Conservation (phyloP, 1,284 basidiomycete species). For the Boletus subluridellus region DNA sequence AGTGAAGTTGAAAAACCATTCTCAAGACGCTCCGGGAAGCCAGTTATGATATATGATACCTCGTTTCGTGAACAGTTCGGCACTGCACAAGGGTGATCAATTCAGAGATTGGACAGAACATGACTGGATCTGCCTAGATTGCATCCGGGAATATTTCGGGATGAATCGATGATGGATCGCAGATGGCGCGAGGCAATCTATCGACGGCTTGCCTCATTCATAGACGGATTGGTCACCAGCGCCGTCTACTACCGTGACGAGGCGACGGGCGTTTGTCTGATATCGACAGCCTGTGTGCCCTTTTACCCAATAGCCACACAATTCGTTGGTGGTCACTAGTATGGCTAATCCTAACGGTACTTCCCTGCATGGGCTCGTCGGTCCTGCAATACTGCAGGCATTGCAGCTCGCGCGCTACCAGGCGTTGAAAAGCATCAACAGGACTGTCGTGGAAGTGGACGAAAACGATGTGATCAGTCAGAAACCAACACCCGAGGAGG, state of each 20-base stretch:
- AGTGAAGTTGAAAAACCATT: constrained; percentile 8
- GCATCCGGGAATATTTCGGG: constrained; percentile 6
- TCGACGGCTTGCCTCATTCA: too few relatives aligned
- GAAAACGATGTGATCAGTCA: constrained; percentile 14
- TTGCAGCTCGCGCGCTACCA: constrained; percentile 17
- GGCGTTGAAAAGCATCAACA: neutral
- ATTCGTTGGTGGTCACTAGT: too few relatives aligned
- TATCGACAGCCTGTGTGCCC: too few relatives aligned
- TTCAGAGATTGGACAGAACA: constrained; percentile 9
- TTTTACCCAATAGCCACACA: too few relatives aligned
- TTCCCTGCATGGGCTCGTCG: constrained; percentile 5
- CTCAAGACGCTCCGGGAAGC: neutral
- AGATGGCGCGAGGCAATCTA: too few relatives aligned
- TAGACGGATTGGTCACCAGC: too few relatives aligned
- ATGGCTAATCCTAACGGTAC: neutral
- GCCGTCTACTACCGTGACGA: too few relatives aligned
- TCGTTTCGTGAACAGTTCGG: constrained; percentile 16
- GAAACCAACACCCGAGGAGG: constrained; percentile 26
- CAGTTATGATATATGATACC: neutral
- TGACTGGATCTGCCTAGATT: constrained; percentile 10
- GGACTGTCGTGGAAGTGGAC: neutral
- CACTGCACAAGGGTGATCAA: neutral
- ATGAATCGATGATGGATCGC: too few relatives aligned
- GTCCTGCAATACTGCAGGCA: constrained; percentile 12
- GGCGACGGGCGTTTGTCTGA: too few relatives aligned